These are phyloP conservation scores for Lepraria neglecta DNA, from an alignment of 495 filamentous ascomycete species.

Conservation along the genomic window DNA sequence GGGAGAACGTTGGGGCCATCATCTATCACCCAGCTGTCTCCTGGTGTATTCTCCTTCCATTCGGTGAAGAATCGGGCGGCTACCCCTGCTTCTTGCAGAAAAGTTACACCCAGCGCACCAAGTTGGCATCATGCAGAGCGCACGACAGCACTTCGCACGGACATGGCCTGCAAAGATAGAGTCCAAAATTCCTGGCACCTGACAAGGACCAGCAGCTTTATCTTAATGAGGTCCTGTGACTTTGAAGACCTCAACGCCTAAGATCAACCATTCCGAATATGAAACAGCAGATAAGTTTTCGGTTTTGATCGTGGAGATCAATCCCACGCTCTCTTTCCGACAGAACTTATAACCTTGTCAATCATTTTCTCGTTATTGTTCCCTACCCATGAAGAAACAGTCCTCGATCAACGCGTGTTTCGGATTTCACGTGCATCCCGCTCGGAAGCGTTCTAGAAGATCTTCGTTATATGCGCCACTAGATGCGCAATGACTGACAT, in stretches of 20 bases:
- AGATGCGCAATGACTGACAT: background rate
- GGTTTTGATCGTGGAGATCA: background rate
- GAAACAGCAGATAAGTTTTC: conserved; percentile 1
- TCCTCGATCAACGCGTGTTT: background rate
- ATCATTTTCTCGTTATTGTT: background rate
- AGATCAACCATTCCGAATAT: background rate
- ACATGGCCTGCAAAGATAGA: background rate
- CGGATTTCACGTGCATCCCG: background rate
- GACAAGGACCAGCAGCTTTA: background rate
- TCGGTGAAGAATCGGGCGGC: background rate
- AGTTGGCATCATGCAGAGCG: too few relatives aligned
- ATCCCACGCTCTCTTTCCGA: conserved; percentile 1
- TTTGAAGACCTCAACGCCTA: background rate
- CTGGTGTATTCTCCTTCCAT: background rate
- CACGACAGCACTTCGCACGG: background rate
- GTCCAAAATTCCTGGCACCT: background rate
- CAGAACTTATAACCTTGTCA: background rate
- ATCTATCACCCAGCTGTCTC: background rate
- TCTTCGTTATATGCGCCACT: background rate
- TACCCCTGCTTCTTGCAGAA: background rate
- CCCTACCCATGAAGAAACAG: background rate
- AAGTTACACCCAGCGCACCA: background rate
- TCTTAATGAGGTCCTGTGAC: background rate
- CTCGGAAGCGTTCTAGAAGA: background rate
- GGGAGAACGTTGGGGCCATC: background rate